Base-by-base conservation (phyloP, 306 rosid genomes). In the Pyrus bretschneideri region DNA sequence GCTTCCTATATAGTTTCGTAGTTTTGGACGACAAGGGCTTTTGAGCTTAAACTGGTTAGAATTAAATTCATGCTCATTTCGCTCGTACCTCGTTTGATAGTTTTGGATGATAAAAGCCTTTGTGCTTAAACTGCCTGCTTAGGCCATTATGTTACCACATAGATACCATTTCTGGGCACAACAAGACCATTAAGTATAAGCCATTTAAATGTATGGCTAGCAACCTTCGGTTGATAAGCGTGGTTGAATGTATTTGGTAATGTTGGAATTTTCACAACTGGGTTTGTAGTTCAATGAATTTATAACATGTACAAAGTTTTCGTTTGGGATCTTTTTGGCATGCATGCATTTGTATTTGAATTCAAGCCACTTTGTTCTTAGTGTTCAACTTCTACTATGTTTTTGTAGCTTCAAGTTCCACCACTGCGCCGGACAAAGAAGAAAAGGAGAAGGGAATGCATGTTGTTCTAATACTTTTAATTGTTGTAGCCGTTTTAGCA, bases 361-460 rank as follows among this genome's bases (percentile, higher is more conserved):
- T 45, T 61, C 58, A 59, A 60, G 55, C 77, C 6, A 4, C 42
- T 59, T 42, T 44, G 30, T 29, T 6, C 46, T 23, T 45, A 12
- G 23, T 12, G 44, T 45, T 30, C 68, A 40, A 61, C 42, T 77
- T 78, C 38, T 44, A 51, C 38, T 17, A 1, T 33, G 3, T 81
- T 54, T 68, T 81, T 84, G 80, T 74, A 94, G 98, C 46, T 85
- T 65, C 93, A 31, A 35, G 49, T 52, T 49, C 97, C 33, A 67
- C 78, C 58, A 35, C 86, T 18, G 25, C 17, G 0, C 42, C 17
- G 6, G 86, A 54, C 27, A 79, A 35, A 1, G 80, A 74, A 64
- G 77, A 74, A 80, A 87, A 83, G 73, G 70, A 76, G 78, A 89
- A 80, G 69, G 78, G 86, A 85, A 69, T 70, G 88, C 87, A 77